Base-by-base conservation (phyloP, 805 yeast genomes). In the Lachancea nothofagi region DNA sequence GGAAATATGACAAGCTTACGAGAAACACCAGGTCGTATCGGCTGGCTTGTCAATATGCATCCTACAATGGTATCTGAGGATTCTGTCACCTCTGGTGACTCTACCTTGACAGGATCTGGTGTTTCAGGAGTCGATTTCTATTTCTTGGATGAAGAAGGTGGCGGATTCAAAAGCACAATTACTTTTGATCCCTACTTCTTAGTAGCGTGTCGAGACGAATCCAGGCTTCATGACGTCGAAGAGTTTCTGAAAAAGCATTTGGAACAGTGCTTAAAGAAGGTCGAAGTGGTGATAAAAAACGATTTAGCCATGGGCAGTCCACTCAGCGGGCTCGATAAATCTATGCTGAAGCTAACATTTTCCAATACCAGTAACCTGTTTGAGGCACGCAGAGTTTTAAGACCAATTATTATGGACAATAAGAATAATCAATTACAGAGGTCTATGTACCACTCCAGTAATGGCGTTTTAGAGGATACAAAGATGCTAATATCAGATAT, bases 11-110 rank as follows among this genome's bases (percentile, higher is more conserved):
- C 32, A 2, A 46, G 49, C 17, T 14, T 51, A 13, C 45, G 44
- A 17, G 34, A 37, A 15, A 33, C 51, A 8, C 58, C 60, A 3
- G 64, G 62, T 1, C 52, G 62, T 30, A 49, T 55, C 3, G 99
- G 98, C 31, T 93, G 98, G 98, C 67, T 93, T 40, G 75, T 83
- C 29, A 94, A 93, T 55, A 87, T 93, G 93, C 98, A 90, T 65
- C 77, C 95, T 2, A 85, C 95, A 1, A 69, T 83, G 1, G 59
- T 83, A 3, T 76, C 82, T 2, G 71, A 76, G 9, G 76, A 74
- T 4, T 34, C 48, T 5, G 39, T 40, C 12, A 40, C 39, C 12
- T 38, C 43, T 7, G 17, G 32, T 7, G 23, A 24, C n/a, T 14
- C 33, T 5, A 9, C 37, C 2, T 32, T 32, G 7, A 38, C 35